These are phyloP conservation scores for Botrytis squamosa DNA, from an alignment of 2,329 filamentous ascomycete genomes.

Conservation along the genomic window DNA sequence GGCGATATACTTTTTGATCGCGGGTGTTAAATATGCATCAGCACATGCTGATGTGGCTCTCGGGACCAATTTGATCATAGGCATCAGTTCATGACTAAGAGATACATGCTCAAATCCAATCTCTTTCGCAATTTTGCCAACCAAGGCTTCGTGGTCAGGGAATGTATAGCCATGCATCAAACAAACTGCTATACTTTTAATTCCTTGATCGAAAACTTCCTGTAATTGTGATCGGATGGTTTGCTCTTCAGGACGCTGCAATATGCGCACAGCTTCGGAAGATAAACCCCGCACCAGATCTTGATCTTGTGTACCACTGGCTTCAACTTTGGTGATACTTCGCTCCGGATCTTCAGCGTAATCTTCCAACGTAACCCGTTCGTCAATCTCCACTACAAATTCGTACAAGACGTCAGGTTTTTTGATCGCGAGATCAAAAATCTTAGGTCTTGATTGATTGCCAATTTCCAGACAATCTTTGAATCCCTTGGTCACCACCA, in stretches of 20 bases:
- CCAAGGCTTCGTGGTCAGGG: slow-evolving; percentile 76
- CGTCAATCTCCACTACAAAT: slow-evolving; percentile 82
- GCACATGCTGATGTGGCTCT: slow-evolving; percentile 68
- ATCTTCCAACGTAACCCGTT: slow-evolving; percentile 87
- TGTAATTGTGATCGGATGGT: slow-evolving; percentile 61
- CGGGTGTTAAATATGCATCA: slow-evolving; percentile 73
- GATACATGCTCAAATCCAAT: slow-evolving; percentile 84
- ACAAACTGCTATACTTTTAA: slow-evolving; percentile 82
- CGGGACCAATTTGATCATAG: slow-evolving; percentile 72
- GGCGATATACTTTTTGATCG: slow-evolving; percentile 68
- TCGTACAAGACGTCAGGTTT: slow-evolving; percentile 88
- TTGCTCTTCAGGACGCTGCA: slow-evolving; percentile 59
- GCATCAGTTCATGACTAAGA: slow-evolving; percentile 77
- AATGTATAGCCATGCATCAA: slow-evolving; percentile 93
- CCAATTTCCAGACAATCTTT: slow-evolving; percentile 85
- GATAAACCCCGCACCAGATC: slow-evolving; percentile 69
- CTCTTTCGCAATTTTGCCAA: slow-evolving; percentile 73
- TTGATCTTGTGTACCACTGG: slow-evolving; percentile 46
- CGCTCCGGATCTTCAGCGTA: slow-evolving; percentile 84
- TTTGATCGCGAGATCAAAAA: slow-evolving; percentile 85
- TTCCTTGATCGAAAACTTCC: slow-evolving; percentile 65
- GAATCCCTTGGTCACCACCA: slow-evolving; percentile 86
- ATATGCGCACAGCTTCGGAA: slow-evolving; percentile 70
- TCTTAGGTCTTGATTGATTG: slow-evolving; percentile 84
- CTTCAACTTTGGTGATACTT: slow-evolving; percentile 51